Base-by-base conservation (phyloP, 495 filamentous ascomycete genomes). In the Sporormia fimetaria region DNA sequence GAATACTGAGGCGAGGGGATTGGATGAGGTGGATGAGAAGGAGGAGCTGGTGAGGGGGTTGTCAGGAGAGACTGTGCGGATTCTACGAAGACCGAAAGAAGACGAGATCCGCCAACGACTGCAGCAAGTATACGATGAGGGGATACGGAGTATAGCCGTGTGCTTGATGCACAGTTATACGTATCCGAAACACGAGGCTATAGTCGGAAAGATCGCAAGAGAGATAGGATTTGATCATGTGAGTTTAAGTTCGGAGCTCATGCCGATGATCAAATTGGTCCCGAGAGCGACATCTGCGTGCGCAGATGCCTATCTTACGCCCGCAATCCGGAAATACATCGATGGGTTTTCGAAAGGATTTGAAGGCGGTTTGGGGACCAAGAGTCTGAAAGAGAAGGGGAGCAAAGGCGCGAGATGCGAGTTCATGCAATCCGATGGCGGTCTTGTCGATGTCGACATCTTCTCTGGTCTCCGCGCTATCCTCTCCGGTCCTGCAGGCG, bases 291-390 rank as follows among this genome's bases (percentile, higher is more conserved):
- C 87, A 7, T 93, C 84, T 11, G 83, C 90, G 7, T 92, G 86
- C 20, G 90, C 88, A 4, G 90, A 98, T 65, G 90, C 90, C 3
- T 98, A 98, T 57, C 71, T 98, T 4, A 96, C 90, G 2, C 90
- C 90, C 0, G 83, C 87, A 7, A 96, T 98, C 54, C 86, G 86
- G 58, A 86, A 87, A 58, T 98, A 98, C 58, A 92, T 96, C 51
- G 69, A 76, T 21, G 88, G 87, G 2, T 96, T 98, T 49, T 76
- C 81, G 36, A 69, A 68, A 32, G 80, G 81, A 0, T 87, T 88
- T 51, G 68, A 67, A 21, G 78, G 81, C 11, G 80, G 79, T 0
- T 58, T 86, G 2, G 81, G 80, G 6, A 69, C 72, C 4, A 67
- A 73, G 37, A 82, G 76, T 27, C 75, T 90, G 6, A 73, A 73